Evolutionary conservation across 2,329 filamentous ascomycete genomes (phyloP).

Genomic region (Didymella segeticola): DNA sequence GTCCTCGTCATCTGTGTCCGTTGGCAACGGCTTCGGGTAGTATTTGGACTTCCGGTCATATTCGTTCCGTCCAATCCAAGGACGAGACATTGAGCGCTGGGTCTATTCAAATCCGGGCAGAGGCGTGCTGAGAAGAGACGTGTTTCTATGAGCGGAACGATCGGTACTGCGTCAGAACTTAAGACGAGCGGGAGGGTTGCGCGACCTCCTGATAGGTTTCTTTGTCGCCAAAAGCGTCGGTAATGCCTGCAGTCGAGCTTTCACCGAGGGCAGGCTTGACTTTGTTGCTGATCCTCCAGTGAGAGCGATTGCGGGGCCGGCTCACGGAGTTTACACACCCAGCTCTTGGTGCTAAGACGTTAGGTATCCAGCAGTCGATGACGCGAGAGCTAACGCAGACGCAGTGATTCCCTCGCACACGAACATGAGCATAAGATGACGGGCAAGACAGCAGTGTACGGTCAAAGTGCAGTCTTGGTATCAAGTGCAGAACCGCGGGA

Average conservation of each 20-base stretch:
- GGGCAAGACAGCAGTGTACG: constrained; percentile 2
- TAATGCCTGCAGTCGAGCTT: constrained; percentile 7
- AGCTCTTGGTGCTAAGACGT: constrained; percentile 23
- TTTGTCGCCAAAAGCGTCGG: constrained; percentile 10
- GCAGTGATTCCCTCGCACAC: not conserved
- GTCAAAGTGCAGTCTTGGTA: constrained; percentile 6
- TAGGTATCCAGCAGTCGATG: constrained; percentile 20
- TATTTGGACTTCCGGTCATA: not conserved
- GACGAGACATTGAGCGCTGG: constrained; percentile 27
- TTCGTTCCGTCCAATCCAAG: constrained; percentile 6
- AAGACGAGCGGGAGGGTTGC: constrained; percentile 15
- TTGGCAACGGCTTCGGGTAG: constrained; percentile 1
- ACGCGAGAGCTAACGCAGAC: constrained; percentile 23
- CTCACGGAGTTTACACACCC: constrained; percentile 27
- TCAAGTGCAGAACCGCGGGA: constrained; percentile 11
- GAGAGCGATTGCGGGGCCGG: constrained; percentile 41
- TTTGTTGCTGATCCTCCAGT: constrained; percentile 30
- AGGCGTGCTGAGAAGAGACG: constrained; percentile 28
- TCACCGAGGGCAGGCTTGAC: constrained; percentile 17
- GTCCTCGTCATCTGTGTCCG: constrained; percentile 16
- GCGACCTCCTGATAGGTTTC: constrained; percentile 19
- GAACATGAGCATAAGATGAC: constrained; percentile 1
- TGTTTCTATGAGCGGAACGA: constrained; percentile 11
- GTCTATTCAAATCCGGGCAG: constrained; percentile 14
- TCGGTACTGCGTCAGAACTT: constrained; percentile 24